Base-by-base conservation (phyloP, 2,329 filamentous ascomycete species). In the Sporothrix pseudoabietina region DNA sequence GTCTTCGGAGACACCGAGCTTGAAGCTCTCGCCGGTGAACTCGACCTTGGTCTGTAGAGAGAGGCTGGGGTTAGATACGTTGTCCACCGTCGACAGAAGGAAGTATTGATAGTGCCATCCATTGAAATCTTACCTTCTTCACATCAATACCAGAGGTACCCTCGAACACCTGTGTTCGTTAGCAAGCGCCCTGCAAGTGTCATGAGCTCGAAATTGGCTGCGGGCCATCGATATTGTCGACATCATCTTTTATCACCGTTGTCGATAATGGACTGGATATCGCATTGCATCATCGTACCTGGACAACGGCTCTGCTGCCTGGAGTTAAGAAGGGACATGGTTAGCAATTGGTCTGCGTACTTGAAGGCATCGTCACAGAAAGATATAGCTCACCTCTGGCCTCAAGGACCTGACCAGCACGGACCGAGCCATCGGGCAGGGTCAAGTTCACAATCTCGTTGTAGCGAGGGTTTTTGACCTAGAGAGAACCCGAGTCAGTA, bases 371-470 rank as follows among this genome's bases (percentile, higher is more conserved):
- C 8, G 44, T 69, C 10, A 1, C 22, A 8, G n/a, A 30, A n/a
- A 22, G 79, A 85, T 49, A 30, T 1, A 49, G 71, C 74, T 4
- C 9, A 97, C 95, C 96, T 92, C 95, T 91, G 83, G 96, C 96
- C 86, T 99, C 97, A 78, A 99, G 87, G 78, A 99, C 96, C 84
- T 98, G 96, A 77, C 97, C 96, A 81, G 94, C 94, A 80, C 96
- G 89, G 84, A 95, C 90, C 68, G 94, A 92, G 82, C 96, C 96
- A 91, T 99, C 96, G 77, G 96, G 94, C 76, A 99, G 90, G 52
- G 95, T 98, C 83, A 99, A 85, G 76, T 92, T 94, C 77, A 99
- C 96, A 82, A 99, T 99, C 85, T 99, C 96, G 84, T 98, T 98
- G 88, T 93, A 99, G 82, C 90, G 88, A 76, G 96, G 96, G 83